Base-by-base conservation (phyloP, 352 stramenopile genomes). In the Phytopythium sindhum region DNA sequence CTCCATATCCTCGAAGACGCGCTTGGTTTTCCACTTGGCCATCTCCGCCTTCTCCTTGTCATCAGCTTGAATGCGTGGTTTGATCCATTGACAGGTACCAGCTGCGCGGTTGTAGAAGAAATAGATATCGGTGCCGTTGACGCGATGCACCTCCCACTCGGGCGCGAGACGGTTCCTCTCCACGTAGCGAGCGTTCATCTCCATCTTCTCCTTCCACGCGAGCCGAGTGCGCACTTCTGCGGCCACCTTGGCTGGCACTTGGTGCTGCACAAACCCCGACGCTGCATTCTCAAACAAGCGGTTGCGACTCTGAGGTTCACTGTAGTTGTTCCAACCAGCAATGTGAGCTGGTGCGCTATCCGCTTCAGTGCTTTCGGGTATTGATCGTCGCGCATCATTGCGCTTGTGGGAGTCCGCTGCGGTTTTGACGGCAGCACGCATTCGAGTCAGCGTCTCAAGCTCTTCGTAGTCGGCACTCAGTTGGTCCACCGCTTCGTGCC, bases 41-140 rank as follows among this genome's bases (percentile, higher is more conserved):
- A 73, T 60, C 1, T 73, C 65, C 15, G 75, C 71, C 3, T 74
- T 65, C 17, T 75, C 76, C 31, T 74, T 78, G 33, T 60, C 35
- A 7, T 50, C 14, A 1, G 15, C 33, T 50, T 50, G 12, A 26
- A 60, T 48, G 10, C 37, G 54, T 31, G 71, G 71, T 9, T 53
- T 70, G 15, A 84, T 39, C 85, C 85, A 93, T 19, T 87, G 82
- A 24, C 80, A 91, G 26, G 73, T 58, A 9, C 75, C 66, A 10
- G 66, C 75, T 45, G 74, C 66, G 23, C 70, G 74, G 61, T 93
- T 83, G 59, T 85, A 90, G 64, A 91, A 93, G 63, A 93, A 91
- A 65, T 89, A 89, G 33, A 87, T 65, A 31, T 89, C 79, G 2
- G 73, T 67, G 3, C 63, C 70, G 59, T 86, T 79, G 26, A 90